phyloP scores from a whole-genome alignment of 164 flowering plant species.

The Akebia trifoliata region DNA sequence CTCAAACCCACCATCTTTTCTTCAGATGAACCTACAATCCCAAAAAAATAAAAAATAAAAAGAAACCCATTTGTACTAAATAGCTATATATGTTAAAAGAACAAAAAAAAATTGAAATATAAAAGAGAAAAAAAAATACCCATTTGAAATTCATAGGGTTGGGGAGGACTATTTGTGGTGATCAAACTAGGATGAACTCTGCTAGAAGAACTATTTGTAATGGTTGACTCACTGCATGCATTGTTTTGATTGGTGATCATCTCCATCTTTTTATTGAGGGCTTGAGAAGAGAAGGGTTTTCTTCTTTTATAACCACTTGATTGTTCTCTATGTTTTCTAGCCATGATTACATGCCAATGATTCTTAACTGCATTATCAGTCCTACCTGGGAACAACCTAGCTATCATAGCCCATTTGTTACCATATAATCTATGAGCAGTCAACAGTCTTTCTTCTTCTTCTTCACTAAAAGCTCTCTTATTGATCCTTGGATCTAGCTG shows the following conservation, averaged over 20 bases:
- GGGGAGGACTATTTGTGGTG: neutral
- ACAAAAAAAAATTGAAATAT: neutral
- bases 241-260: conserved; percentile 15
- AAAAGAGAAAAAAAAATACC: conserved; percentile 1
- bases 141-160: conserved; percentile 2
- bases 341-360: conserved; percentile 82
- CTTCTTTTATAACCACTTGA: conserved; percentile 40
- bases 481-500: conserved; percentile 79
- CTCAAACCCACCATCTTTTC: conserved; percentile 6
- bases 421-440: conserved; percentile 57
- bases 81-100: neutral
- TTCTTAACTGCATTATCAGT: conserved; percentile 85
- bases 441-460: conserved; percentile 66
- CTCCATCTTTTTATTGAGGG: conserved; percentile 2
- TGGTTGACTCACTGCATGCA: conserved; percentile 41
- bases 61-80: neutral
- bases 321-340: conserved; percentile 54
- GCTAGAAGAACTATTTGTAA: conserved; percentile 24
- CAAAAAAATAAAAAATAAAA: neutral
- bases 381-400: conserved; percentile 68
- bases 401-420: conserved; percentile 77
- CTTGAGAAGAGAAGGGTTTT: conserved; percentile 22
- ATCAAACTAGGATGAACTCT: conserved; percentile 6
- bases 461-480: conserved; percentile 56
- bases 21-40: neutral